phyloP scores from a whole-genome alignment of 305 asterid genomes.

The Rubia occidens region DNA sequence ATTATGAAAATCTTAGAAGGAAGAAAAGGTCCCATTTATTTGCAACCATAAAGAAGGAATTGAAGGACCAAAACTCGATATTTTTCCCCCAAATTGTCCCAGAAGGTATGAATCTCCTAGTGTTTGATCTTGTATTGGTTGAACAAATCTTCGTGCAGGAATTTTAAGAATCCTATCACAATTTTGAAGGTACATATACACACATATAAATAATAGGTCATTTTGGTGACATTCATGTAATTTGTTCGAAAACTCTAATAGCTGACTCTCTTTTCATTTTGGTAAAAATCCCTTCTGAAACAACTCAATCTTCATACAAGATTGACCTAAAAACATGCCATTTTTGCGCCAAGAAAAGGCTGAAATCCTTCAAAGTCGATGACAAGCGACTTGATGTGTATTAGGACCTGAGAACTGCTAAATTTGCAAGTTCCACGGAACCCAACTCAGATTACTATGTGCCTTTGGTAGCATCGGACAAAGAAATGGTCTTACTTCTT shows the following conservation, averaged over 20 bases:
- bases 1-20: background rate
- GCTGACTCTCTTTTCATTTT: constrained; percentile 53
- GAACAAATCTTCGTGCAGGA: constrained; percentile 6
- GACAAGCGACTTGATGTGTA: constrained; percentile 53
- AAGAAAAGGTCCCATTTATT: background rate
- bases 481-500: constrained; percentile 45
- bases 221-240: constrained; percentile 34
- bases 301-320: constrained; percentile 54
- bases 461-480: constrained; percentile 40
- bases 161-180: constrained; percentile 3
- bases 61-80: constrained; percentile 1
- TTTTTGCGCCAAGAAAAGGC: constrained; percentile 77
- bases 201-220: constrained; percentile 19
- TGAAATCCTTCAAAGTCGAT: constrained; percentile 50
- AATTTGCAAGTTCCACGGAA: constrained; percentile 47
- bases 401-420: constrained; percentile 65
- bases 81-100: background rate
- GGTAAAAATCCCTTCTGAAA: constrained; percentile 34
- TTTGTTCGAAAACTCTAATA: constrained; percentile 62
- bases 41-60: constrained; percentile 9
- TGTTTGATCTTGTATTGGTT: constrained; percentile 1
- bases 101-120: background rate
- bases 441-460: constrained; percentile 63
- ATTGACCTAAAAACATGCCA: constrained; percentile 83
- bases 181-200: constrained; percentile 6